phyloP scores from a whole-genome alignment of 192 early-diverging fungal genomes.

The Mortierella antarctica region DNA sequence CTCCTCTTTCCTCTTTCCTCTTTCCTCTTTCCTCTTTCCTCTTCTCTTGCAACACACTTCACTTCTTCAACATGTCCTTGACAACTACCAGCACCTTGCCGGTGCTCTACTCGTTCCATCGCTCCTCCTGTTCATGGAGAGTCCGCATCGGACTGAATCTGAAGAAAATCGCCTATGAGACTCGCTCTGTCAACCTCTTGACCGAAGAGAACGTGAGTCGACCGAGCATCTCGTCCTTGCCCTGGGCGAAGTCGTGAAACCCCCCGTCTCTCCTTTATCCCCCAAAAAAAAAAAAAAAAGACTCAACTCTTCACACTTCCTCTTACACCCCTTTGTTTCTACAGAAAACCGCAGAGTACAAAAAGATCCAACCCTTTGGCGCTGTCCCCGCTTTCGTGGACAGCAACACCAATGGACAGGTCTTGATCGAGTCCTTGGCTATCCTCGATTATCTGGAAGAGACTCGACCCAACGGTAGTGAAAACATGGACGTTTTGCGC shows the following conservation, averaged over 20 bases:
- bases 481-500: not conserved
- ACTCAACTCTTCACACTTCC: not conserved
- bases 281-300: no score
- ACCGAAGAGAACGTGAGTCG: slow-evolving; percentile 73
- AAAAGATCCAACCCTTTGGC: slow-evolving; percentile 70
- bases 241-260: not conserved
- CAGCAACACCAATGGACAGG: slow-evolving; percentile 56
- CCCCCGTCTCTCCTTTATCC: not conserved
- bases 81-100: slow-evolving; percentile 22
- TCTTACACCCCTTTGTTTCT: not conserved
- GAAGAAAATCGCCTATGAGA: slow-evolving; percentile 80
- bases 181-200: slow-evolving; percentile 71
- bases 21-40: not conserved
- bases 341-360: slow-evolving; percentile 65
- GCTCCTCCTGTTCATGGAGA: slow-evolving; percentile 79
- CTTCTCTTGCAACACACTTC: not conserved
- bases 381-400: slow-evolving; percentile 75
- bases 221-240: not conserved
- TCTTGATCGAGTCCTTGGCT: slow-evolving; percentile 74
- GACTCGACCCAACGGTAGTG: slow-evolving; percentile 60
- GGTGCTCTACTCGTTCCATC: slow-evolving; percentile 80
- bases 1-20: not conserved
- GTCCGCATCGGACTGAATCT: slow-evolving; percentile 76
- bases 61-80: not conserved
- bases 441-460: slow-evolving; percentile 95